Evolutionary conservation across 345 rosid genomes (phyloP), one percentile per base, ranked within the genome.

Genomic region (Rhodomyrtus tomentosa): DNA sequence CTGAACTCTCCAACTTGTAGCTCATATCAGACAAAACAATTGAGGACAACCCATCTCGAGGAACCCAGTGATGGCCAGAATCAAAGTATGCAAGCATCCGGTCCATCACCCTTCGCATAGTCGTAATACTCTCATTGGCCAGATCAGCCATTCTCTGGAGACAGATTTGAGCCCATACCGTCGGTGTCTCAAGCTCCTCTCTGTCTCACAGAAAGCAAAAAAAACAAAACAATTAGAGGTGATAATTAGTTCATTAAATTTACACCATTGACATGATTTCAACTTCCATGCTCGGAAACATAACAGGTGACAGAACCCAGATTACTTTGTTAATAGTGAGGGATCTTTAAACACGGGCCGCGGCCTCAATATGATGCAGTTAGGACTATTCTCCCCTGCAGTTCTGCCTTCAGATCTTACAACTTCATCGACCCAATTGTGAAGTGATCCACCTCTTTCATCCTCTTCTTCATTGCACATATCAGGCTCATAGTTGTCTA

Each of bases 381-480:
- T 87, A 87, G 96, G 93, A 81, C 92, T 89, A 87, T 82, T 54
- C 88, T 94, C 94, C 86, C 83, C 88, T 20, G 83, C 88, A 87
- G 91, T 93, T 91, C 98, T 90, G 32, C 96, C 96, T 90, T 97
- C 99, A 84, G 93, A 91, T 91, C 98, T 92, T 84, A 97, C 94
- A 55, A 97, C 99, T 92, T 95, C 99, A 85, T 95, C 94, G 29
- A 97, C 95, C 99, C 99, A 97, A 89, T 95, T 94, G 88, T 90
- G 95, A 83, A 91, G 96, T 27, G 90, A 85, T 85, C 91, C 98
- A 56, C 86, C 94, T 85, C 98, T 91, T 85, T 89, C 93, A 83
- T 89, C 91, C 79, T 89, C 87, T 40, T 88, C 87, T 89, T 90
- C 94, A 58, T 82, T 85, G 72, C 84, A 83, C 22, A 82, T 85